Evolutionary conservation across 192 early-diverging fungal species (phyloP).

Genomic region (Fimicolochytrium jonesii): DNA sequence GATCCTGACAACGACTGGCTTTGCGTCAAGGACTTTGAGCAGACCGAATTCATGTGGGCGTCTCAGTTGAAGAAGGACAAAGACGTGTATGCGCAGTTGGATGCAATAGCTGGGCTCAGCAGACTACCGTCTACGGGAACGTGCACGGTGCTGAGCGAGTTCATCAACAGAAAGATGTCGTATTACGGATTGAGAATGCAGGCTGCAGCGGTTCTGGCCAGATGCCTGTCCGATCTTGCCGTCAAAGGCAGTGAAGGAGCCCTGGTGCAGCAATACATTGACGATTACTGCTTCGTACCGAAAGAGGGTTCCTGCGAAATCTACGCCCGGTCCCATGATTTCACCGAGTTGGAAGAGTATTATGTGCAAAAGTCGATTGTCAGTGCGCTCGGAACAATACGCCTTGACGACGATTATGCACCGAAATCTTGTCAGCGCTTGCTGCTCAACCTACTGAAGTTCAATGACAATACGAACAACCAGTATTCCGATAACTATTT

Average conservation of each 20-base stretch:
- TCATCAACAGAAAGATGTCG: neutral
- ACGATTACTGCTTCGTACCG: constrained; percentile 57
- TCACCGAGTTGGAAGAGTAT: constrained; percentile 82
- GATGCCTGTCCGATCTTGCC: constrained; percentile 10
- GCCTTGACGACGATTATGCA: constrained; percentile 59
- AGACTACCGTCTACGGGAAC: constrained; percentile 35
- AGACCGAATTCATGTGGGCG: constrained; percentile 95
- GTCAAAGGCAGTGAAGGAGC: neutral
- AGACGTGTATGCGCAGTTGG: constrained; percentile 88
- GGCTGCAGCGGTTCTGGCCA: constrained; percentile 34
- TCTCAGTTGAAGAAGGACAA: constrained; percentile 83
- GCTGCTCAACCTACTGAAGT: constrained; percentile 72
- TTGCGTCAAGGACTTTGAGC: constrained; percentile 77
- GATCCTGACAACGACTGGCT: constrained; percentile 96
- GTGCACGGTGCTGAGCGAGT: neutral
- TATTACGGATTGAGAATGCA: constrained; percentile 31
- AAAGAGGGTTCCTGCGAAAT: neutral
- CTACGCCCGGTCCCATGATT: constrained; percentile 80
- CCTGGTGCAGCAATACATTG: constrained; percentile 68
- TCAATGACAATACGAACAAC: constrained; percentile 93
- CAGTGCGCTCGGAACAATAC: constrained; percentile 64
- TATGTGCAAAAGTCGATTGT: constrained; percentile 77
- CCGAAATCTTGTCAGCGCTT: constrained; percentile 60
- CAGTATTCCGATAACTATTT: constrained; percentile 78
- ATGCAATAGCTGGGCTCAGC: constrained; percentile 62